A percentile compares a stretch with the other conserved stretches of the same genome.
Conservation (phyloP, 805 yeast species). For the Metschnikowia arizonensis region DNA sequence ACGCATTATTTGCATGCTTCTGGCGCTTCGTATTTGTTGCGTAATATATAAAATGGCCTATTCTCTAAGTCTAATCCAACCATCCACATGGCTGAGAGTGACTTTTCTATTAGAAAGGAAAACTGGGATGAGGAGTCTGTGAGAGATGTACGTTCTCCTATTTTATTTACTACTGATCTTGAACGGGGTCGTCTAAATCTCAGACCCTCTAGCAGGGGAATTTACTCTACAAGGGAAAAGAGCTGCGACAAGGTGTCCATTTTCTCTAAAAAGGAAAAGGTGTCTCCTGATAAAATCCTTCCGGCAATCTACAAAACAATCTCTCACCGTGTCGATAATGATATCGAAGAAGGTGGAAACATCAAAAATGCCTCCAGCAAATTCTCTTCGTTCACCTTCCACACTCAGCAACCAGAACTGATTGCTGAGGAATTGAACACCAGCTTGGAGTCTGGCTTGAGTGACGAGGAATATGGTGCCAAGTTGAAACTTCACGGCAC, state of each 20-base stretch:
- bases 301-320: constrained; percentile 38
- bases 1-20: background rate
- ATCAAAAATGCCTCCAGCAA: constrained; percentile 10
- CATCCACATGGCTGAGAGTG: constrained; percentile 5
- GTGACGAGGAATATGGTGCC: constrained; percentile 10
- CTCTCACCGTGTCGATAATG: constrained; percentile 24
- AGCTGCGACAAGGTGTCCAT: background rate
- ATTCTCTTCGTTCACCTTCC: constrained; percentile 29
- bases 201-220: background rate
- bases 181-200: constrained; percentile 3
- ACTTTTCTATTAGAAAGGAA: background rate
- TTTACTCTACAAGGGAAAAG: background rate
- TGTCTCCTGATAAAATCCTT: constrained; percentile 26
- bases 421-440: constrained; percentile 23
- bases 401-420: constrained; percentile 22
- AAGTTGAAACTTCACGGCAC: constrained; percentile 26
- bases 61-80: too few relatives aligned
- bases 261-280: constrained; percentile 11
- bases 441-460: constrained; percentile 22
- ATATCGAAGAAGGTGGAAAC: constrained; percentile 7
- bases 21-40: too few relatives aligned
- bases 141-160: constrained; percentile 1
- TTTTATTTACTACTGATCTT: constrained; percentile 2
- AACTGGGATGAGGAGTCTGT: constrained; percentile 5
- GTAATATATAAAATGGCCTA: too few relatives aligned